Percentiles rank a stretch among this genome's conserved stretches.
Evolutionary conservation across 192 early-diverging fungal species (phyloP).

Genomic region (Rhizophagus clarus): DNA sequence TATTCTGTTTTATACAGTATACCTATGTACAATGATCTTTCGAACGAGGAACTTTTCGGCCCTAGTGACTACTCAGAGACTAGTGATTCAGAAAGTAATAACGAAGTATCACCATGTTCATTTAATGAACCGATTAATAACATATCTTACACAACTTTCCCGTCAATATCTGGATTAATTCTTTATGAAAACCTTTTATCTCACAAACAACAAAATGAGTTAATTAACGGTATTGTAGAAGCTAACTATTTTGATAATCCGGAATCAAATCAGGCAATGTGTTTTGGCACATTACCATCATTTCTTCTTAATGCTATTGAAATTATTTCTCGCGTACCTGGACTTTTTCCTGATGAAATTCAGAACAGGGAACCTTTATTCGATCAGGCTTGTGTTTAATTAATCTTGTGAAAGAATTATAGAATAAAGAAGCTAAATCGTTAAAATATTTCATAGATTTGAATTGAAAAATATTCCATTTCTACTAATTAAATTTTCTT

Average conservation of each 20-base stretch:
- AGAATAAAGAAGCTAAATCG: background rate
- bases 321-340: conserved; percentile 4
- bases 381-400: conserved; percentile 38
- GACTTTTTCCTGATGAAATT: conserved; percentile 29
- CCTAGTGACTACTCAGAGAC: background rate
- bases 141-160: background rate
- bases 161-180: conserved; percentile 34
- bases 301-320: conserved; percentile 13
- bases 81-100: background rate
- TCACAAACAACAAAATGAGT: conserved; percentile 37
- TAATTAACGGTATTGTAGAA: conserved; percentile 34
- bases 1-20: too few species aligned
- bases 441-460: background rate
- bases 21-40: background rate
- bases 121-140: background rate
- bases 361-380: conserved; percentile 41
- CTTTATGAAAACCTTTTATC: conserved; percentile 33
- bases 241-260: conserved; percentile 29
- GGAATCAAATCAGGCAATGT: conserved; percentile 44
- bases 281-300: conserved; percentile 41
- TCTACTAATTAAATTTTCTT: background rate
- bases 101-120: background rate
- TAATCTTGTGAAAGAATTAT: background rate
- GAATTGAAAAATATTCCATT: too few species aligned
- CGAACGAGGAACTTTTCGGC: conserved; percentile 4